A percentile compares a stretch with the other conserved stretches of the same genome.
These are phyloP conservation scores for Setaria italica DNA, from an alignment of 202 grass and related monocot genomes.

Conservation along the genomic window DNA sequence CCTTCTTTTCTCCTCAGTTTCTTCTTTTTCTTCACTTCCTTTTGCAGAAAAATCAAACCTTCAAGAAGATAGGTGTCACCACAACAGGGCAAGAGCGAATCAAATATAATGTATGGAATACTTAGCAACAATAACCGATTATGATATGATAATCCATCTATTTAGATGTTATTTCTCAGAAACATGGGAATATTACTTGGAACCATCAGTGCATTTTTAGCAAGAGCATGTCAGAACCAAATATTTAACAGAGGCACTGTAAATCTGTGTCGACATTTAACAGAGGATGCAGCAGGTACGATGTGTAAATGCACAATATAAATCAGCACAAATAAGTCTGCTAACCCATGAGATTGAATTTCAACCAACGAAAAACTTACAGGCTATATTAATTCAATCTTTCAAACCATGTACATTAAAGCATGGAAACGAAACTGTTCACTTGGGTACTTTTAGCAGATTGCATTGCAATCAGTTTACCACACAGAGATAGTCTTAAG, in stretches of 20 bases:
- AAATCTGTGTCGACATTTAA: conserved; percentile 6
- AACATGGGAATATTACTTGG: conserved; percentile 15
- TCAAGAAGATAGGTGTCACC: conserved; percentile 28
- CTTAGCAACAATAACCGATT: background rate
- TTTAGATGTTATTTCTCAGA: background rate
- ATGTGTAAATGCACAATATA: background rate
- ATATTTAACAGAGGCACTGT: background rate
- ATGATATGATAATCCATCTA: background rate
- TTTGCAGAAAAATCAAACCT: conserved; percentile 95
- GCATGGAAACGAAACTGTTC: background rate
- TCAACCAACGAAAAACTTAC: background rate
- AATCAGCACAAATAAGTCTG: background rate
- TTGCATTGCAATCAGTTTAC: conserved; percentile 1
- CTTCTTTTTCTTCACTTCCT: conserved; percentile 66
- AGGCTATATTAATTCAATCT: background rate
- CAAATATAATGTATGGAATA: conserved; percentile 17
- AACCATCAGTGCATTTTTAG: background rate
- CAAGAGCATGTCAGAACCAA: background rate
- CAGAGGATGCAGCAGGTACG: conserved; percentile 1
- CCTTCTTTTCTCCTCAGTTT: conserved; percentile 82
- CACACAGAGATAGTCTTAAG: background rate
- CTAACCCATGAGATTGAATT: background rate
- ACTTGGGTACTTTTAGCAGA: background rate
- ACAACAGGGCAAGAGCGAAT: conserved; percentile 2
- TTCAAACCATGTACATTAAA: background rate